Conservation (phyloP, 2,329 filamentous ascomycete species). For the Aspergillus uvarum region DNA sequence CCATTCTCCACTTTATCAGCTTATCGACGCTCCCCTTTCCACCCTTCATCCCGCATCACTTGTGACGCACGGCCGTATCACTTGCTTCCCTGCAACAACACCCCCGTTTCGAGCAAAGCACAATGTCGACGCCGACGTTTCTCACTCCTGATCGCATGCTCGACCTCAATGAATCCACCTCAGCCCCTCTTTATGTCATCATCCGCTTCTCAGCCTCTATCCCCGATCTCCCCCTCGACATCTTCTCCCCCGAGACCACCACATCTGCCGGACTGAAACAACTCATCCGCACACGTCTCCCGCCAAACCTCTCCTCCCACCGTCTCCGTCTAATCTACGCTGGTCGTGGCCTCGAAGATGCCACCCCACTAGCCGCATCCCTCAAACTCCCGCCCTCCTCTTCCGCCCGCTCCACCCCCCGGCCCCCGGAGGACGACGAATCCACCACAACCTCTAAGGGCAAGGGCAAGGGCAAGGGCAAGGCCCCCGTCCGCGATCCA, state of each 20-base stretch:
- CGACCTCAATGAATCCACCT: conserved; percentile 9
- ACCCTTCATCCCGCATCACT: neutral
- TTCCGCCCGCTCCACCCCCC: conserved; percentile 29
- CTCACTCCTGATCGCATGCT: conserved; percentile 13
- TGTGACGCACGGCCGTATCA: neutral
- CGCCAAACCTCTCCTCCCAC: conserved; percentile 59
- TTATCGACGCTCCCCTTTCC: neutral
- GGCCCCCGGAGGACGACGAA: conserved; percentile 20
- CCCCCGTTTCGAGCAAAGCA: neutral
- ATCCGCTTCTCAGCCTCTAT: conserved; percentile 87
- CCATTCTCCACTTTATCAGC: neutral
- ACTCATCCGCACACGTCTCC: conserved; percentile 71
- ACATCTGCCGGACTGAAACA: conserved; percentile 79
- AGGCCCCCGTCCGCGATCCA: conserved; percentile 56
- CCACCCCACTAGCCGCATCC: conserved; percentile 64
- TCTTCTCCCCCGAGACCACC: conserved; percentile 65
- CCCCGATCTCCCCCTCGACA: conserved; percentile 77
- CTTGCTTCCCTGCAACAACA: neutral
- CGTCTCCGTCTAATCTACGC: conserved; percentile 87
- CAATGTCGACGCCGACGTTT: conserved; percentile 22
- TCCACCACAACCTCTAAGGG: conserved; percentile 19
- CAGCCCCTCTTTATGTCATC: conserved; percentile 64
- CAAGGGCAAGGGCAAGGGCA: conserved; percentile 59
- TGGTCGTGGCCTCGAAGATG: conserved; percentile 80
- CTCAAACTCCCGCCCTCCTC: conserved; percentile 62